Percentiles rank a stretch among this genome's conserved stretches.
phyloP scores from a whole-genome alignment of 2,329 filamentous ascomycete species.

The Colletotrichum eleusines region DNA sequence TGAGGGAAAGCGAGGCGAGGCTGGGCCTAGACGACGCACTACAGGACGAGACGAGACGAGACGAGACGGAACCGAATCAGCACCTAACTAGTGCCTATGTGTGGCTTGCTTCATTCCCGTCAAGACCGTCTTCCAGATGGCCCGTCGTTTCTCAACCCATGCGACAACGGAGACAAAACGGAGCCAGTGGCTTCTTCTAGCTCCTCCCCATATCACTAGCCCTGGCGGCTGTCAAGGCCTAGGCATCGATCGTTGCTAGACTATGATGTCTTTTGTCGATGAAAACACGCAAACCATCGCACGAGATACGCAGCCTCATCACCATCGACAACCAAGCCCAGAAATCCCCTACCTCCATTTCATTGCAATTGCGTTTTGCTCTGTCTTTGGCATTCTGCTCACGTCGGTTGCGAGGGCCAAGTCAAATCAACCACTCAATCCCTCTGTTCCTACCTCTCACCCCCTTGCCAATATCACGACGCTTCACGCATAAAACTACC shows the following conservation, averaged over 20 bases:
- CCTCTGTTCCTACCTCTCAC: slow-evolving; percentile 1
- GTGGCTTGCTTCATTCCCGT: slow-evolving; percentile 40
- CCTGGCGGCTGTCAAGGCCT: slow-evolving; percentile 33
- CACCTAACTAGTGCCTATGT: slow-evolving; percentile 35
- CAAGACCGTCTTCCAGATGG: slow-evolving; percentile 26
- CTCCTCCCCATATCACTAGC: slow-evolving; percentile 32
- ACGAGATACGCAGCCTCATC: slow-evolving; percentile 27
- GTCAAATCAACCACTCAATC: not conserved
- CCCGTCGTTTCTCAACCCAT: slow-evolving; percentile 35
- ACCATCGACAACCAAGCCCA: slow-evolving; percentile 1
- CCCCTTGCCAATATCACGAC: slow-evolving; percentile 39
- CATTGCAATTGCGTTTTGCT: slow-evolving; percentile 2
- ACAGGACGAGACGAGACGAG: slow-evolving; percentile 40
- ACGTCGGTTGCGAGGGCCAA: slow-evolving; percentile 22
- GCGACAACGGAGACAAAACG: slow-evolving; percentile 38
- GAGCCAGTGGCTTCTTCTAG: slow-evolving; percentile 40
- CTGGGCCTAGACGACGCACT: slow-evolving; percentile 32
- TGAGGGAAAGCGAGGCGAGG: slow-evolving; percentile 28
- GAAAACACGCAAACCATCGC: slow-evolving; percentile 38
- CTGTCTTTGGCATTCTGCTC: not conserved
- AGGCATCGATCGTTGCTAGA: slow-evolving; percentile 28
- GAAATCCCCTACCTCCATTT: slow-evolving; percentile 7
- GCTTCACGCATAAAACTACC: slow-evolving; percentile 33
- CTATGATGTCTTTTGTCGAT: slow-evolving; percentile 40
- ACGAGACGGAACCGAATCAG: slow-evolving; percentile 41